Base-by-base conservation (phyloP, 768 basidiomycete genomes). In the Infundibulicybe gibba region DNA sequence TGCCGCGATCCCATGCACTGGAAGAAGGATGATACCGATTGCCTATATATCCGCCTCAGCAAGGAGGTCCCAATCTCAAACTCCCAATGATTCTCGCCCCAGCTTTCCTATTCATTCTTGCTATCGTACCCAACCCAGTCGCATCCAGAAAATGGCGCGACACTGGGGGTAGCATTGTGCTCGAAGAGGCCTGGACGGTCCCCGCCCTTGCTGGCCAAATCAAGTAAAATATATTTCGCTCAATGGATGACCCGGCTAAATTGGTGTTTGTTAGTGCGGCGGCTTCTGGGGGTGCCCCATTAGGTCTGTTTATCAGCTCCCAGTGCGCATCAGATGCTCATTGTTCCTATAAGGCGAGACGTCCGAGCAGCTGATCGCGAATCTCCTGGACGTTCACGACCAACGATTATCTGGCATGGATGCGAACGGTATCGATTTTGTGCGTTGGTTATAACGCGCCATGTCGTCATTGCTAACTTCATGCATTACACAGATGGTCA, bases 141-240 rank as follows among this genome's bases (percentile, higher is more conserved):
- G 6, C 32, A 4, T 49, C 45, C 16, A 50, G 61, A 17, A 48
- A 54, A 38, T 69, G 65, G 64, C 60, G 56, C 20, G 55, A 68
- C 46, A 65, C 56, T 4, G 69, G 69, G 2, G 71, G 71, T 6
- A 59, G 62, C 11, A 71, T 73, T 31, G 60, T 59, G 30, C 57
- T 73, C 15, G 70, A 71, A 49, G 70, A 73, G 52, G 71, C 71
- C 0, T 72, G 66, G 65, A 66, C 64, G 0, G 62, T 62, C 3
- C 62, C 68, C 10, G 64, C 64, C 10, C 61, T 71, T 5, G 31
- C 64, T 6, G 40, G 45, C 40, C 55, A 59, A 32, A 43, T 59
- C 40, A 57, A 52, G 67, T 67, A 45, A 41, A 54, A 43, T 46
- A 41, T 6, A 21, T 5, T 14, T 13, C 10, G 3, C 14, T 10